These are phyloP conservation scores for Pseudotulostoma volvatum DNA, from an alignment of 495 filamentous ascomycete species.

Conservation along the genomic window DNA sequence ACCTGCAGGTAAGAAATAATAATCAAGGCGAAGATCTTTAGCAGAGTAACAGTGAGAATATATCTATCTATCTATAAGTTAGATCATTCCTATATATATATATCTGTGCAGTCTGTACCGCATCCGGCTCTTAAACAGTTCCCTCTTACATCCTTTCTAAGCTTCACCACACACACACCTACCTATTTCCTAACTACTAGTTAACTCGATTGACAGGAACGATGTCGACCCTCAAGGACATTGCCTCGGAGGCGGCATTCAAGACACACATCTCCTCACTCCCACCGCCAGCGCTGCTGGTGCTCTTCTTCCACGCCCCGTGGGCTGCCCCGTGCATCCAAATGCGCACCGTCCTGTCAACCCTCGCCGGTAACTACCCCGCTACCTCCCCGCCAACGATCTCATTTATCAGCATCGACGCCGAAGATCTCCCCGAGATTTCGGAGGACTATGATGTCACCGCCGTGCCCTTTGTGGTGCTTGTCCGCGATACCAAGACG, in stretches of 20 bases:
- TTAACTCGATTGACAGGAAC: no score
- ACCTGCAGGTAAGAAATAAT: no score
- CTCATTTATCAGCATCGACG: constrained; percentile 75
- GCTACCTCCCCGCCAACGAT: constrained; percentile 44
- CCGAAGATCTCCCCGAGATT: constrained; percentile 75
- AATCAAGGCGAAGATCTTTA: no score
- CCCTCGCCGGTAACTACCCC: constrained; percentile 70
- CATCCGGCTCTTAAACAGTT: no score
- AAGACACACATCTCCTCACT: constrained; percentile 42
- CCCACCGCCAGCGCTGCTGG: constrained; percentile 47
- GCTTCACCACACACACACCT: no score
- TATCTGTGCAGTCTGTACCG: no score
- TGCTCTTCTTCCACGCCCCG: constrained; percentile 86
- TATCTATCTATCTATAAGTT: no score
- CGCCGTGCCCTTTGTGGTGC: constrained; percentile 80
- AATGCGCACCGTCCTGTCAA: constrained; percentile 73
- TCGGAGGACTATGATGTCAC: constrained; percentile 83
- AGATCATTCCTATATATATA: no score
- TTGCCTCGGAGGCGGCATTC: constrained; percentile 55
- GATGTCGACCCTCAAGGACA: constrained; percentile 65
- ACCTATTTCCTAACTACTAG: no score
- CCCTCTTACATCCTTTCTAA: no score
- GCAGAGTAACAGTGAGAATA: no score
- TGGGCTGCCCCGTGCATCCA: constrained; percentile 96
- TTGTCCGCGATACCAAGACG: constrained; percentile 50